Percentiles rank a stretch among this genome's conserved stretches.
Conservation (phyloP, 495 filamentous ascomycete genomes). For the Ascobolus immersus region DNA sequence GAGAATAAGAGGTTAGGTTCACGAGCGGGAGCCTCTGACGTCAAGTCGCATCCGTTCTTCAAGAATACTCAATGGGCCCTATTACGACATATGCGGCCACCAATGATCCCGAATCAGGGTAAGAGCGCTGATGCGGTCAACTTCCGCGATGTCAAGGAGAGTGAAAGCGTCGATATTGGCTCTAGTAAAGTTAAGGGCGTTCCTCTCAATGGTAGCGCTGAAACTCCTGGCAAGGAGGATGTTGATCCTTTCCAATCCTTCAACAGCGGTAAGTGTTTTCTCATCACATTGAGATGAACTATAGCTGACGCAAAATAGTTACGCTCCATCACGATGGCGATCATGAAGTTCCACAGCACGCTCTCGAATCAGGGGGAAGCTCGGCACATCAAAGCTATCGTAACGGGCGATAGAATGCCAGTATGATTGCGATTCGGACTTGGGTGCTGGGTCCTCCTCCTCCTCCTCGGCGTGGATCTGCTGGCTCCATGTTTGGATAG, state of each 20-base stretch:
- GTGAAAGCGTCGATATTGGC: slow-evolving; percentile 77
- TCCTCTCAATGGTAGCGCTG: slow-evolving; percentile 57
- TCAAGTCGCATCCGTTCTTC: slow-evolving; percentile 94
- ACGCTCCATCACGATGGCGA: slow-evolving; percentile 94
- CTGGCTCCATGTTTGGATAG: no score
- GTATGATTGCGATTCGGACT: neutral
- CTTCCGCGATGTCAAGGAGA: slow-evolving; percentile 94
- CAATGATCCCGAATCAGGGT: slow-evolving; percentile 83
- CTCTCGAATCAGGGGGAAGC: no score
- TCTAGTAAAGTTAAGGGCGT: slow-evolving; percentile 46
- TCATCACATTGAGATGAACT: neutral
- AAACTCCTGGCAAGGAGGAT: slow-evolving; percentile 59
- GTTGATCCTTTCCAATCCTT: slow-evolving; percentile 97
- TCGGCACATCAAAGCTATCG: no score
- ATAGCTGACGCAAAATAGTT: slow-evolving; percentile 23
- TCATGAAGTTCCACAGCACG: slow-evolving; percentile 13
- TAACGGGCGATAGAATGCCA: slow-evolving; percentile 18
- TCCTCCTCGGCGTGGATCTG: no score
- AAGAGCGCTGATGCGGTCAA: slow-evolving; percentile 82
- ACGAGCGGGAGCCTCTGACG: slow-evolving; percentile 82
- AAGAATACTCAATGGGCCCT: slow-evolving; percentile 86
- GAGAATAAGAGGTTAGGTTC: slow-evolving; percentile 86
- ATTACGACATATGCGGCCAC: slow-evolving; percentile 93
- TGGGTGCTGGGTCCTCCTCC: neutral
- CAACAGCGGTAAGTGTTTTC: slow-evolving; percentile 33